Evolutionary conservation across 495 filamentous ascomycete genomes (phyloP).

Genomic region (Xylaria palmicola): DNA sequence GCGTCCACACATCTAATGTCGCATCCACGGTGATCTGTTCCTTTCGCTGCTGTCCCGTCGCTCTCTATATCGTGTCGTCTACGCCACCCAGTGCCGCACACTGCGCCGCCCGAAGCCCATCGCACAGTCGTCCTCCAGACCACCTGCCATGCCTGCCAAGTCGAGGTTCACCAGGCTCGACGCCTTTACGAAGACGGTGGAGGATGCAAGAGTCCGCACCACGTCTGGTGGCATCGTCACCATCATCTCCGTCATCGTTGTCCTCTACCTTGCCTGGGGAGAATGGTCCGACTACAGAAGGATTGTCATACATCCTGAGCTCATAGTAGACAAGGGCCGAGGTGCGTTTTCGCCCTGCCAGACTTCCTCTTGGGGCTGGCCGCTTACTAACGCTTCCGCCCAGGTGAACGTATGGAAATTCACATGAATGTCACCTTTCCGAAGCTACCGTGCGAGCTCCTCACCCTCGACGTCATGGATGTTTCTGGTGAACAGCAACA

Average conservation of each 20-base stretch:
- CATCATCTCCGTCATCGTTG: constrained; percentile 80
- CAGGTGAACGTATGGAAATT: constrained; percentile 97
- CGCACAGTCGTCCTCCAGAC: not conserved
- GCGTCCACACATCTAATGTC: constrained; percentile 8
- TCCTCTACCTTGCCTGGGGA: constrained; percentile 86
- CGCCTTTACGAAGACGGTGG: constrained; percentile 98
- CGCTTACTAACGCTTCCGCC: not conserved
- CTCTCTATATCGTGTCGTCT: not conserved
- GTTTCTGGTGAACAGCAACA: constrained; percentile 94
- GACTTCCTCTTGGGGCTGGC: not conserved
- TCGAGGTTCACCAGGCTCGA: constrained; percentile 94
- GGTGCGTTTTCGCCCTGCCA: constrained; percentile 54
- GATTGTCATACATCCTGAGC: constrained; percentile 82
- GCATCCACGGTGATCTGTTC: constrained; percentile 12
- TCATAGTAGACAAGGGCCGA: constrained; percentile 95
- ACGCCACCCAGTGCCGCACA: not conserved
- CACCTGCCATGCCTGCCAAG: constrained; percentile 56
- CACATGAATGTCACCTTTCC: constrained; percentile 98
- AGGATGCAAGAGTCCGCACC: constrained; percentile 96
- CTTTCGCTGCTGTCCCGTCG: not conserved
- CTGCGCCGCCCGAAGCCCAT: not conserved
- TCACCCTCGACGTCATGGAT: constrained; percentile 98
- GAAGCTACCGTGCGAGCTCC: constrained; percentile 86
- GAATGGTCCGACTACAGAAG: constrained; percentile 94
- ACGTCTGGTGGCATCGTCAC: constrained; percentile 95